Base-by-base conservation (phyloP, 164 flowering plant genomes). In the Paratinospora sagittata region DNA sequence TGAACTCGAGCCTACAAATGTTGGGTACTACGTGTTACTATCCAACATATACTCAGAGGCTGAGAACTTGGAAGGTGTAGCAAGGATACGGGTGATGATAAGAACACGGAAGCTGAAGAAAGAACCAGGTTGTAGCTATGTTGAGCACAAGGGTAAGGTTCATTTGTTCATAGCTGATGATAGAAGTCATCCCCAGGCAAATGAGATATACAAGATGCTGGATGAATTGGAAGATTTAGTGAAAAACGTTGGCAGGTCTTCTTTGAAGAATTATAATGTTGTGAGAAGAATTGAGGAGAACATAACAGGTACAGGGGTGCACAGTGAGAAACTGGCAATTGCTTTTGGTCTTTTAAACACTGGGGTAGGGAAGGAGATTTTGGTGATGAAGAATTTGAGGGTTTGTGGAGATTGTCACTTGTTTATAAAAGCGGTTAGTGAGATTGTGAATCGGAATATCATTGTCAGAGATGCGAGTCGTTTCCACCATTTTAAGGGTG, bases 71-170 rank as follows among this genome's bases (percentile, higher is more conserved):
- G 87, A 86, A 39, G 96, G 96, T 11, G 79, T 90, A 27, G 49
- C 83, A 13, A 86, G 75, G 71, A 74, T 89, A 36, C 77, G 97
- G 55, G 78, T 73, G 62, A 81, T 90, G 93, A 90, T 91, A 89
- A 85, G 88, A 70, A 85, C 84, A 68, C 68, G 88, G 72, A 85
- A 82, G 70, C 86, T 91, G 9, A 88, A 69, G 66, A 94, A 94
- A 82, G 95, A 86, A 58, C 94, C 97, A 0, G 96, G 98, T 5
- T 89, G 79, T 72, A 94, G 98, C 73, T 88, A 90, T 78, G 84
- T 90, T 36, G 96, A 92, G 78, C 72, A 64, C 63, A 79, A 80
- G 64, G 88, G 85, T 65, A 87, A 63, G 80, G 83, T 82, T 60
- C 87, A 89, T 78, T 76, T 89, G 57, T 90, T 94, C 77, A 65